Evolutionary conservation across 768 basidiomycete species (phyloP).

Genomic region (Lactarius psammicola): DNA sequence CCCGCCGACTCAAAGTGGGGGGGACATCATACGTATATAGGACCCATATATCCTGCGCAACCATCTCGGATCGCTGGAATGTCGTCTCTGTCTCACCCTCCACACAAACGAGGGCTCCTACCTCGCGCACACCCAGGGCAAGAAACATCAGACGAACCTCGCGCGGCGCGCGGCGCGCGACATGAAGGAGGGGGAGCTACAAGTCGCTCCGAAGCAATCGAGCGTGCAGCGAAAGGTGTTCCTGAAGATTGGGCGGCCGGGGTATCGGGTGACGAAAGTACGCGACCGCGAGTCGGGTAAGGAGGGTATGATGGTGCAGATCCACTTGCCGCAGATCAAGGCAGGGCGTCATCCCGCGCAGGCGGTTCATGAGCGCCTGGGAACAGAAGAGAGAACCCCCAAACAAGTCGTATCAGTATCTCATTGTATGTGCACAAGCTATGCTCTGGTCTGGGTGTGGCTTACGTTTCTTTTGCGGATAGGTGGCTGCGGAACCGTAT

Average conservation of each 20-base stretch:
- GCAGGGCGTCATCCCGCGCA: constrained; percentile 75
- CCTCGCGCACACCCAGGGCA: constrained; percentile 98
- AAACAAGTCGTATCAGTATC: constrained; percentile 95
- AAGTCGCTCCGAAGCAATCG: constrained; percentile 80
- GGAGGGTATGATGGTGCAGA: constrained; percentile 97
- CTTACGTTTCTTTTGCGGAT: background rate
- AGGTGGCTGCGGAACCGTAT: constrained; percentile 99
- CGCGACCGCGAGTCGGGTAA: constrained; percentile 86
- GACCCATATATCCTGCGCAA: constrained; percentile 99
- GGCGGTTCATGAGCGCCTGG: constrained; percentile 97
- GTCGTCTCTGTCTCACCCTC: constrained; percentile 93
- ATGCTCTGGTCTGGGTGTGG: constrained; percentile 25
- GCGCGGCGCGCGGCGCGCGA: constrained; percentile 97
- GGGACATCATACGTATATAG: too few relatives aligned
- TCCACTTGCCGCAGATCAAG: constrained; percentile 94
- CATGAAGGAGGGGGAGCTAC: constrained; percentile 89
- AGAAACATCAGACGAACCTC: constrained; percentile 98
- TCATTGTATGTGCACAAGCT: constrained; percentile 66
- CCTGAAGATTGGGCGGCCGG: constrained; percentile 94
- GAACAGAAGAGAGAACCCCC: constrained; percentile 95
- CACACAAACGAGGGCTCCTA: constrained; percentile 99
- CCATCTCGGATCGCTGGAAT: constrained; percentile 97
- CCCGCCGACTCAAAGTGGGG: too few relatives aligned
- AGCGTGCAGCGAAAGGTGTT: constrained; percentile 90
- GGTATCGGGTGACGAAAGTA: constrained; percentile 95